Evolutionary conservation across 2,329 filamentous ascomycete species (phyloP).

Genomic region (Trichoderma harzianum): DNA sequence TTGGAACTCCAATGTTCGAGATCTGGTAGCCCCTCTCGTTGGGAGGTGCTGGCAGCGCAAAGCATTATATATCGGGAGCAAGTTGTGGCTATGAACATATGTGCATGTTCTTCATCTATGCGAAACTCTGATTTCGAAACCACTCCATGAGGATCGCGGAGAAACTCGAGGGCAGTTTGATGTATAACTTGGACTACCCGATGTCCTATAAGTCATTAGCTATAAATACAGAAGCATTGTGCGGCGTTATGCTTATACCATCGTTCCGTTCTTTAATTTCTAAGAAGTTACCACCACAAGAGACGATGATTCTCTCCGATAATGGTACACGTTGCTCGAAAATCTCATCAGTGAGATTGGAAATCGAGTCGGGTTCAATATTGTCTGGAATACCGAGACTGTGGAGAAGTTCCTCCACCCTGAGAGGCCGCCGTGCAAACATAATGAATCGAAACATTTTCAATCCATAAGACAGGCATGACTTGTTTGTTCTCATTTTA

Average conservation of each 20-base stretch:
- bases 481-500: neutral
- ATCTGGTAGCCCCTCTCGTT: rapidly evolving
- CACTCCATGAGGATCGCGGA: neutral
- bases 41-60: neutral
- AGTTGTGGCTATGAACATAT: neutral
- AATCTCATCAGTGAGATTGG: neutral
- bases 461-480: neutral
- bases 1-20: rapidly evolving
- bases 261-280: neutral
- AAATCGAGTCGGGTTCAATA: rapidly evolving
- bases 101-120: neutral
- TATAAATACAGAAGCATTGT: neutral
- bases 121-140: neutral
- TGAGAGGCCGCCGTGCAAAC: neutral
- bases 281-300: neutral
- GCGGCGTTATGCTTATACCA: neutral
- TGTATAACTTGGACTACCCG: neutral
- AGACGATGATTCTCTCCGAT: neutral
- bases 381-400: neutral
- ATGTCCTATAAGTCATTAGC: neutral
- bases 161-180: neutral
- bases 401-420: neutral
- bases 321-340: neutral
- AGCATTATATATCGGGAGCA: neutral
- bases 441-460: neutral